A percentile compares a stretch with the other conserved stretches of the same genome.
These are phyloP conservation scores for Ustilago crameri DNA, from an alignment of 1,284 basidiomycete genomes.

Conservation along the genomic window DNA sequence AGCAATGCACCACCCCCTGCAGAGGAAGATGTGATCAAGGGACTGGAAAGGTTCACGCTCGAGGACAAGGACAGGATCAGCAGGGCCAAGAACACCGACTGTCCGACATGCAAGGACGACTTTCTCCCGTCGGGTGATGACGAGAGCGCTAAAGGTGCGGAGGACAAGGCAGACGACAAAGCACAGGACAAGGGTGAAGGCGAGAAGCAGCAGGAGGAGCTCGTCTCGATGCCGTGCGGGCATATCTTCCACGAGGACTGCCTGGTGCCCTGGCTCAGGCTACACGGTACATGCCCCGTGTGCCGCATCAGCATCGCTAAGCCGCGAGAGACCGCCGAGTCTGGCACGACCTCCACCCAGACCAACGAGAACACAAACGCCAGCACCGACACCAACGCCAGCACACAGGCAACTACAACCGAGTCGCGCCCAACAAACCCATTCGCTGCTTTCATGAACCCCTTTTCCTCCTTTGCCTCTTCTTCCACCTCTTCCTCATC, in stretches of 20 bases:
- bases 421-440: constrained; percentile 7
- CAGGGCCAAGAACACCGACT: constrained; percentile 55
- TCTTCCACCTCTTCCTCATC: too few relatives aligned
- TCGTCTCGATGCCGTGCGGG: constrained; percentile 56
- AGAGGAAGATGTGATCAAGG: constrained; percentile 51
- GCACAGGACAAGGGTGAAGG: constrained; percentile 19
- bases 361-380: background rate
- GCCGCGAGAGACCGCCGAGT: constrained; percentile 10
- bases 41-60: constrained; percentile 48
- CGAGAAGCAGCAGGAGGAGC: constrained; percentile 50
- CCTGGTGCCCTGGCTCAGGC: constrained; percentile 58
- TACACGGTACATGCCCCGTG: constrained; percentile 61
- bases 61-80: constrained; percentile 27
- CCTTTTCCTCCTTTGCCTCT: background rate
- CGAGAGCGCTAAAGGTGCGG: background rate
- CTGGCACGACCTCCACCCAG: background rate
- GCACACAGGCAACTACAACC: background rate
- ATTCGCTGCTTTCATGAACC: constrained; percentile 16
- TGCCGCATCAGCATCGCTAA: constrained; percentile 51
- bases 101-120: constrained; percentile 62
- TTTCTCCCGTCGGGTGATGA: constrained; percentile 25
- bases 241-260: constrained; percentile 62
- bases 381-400: background rate
- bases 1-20: constrained; percentile 56
- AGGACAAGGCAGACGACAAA: background rate